Percentiles rank a stretch among this genome's conserved stretches.
These are phyloP conservation scores for Podila epicladia DNA, from an alignment of 192 early-diverging fungal genomes.

Conservation along the genomic window DNA sequence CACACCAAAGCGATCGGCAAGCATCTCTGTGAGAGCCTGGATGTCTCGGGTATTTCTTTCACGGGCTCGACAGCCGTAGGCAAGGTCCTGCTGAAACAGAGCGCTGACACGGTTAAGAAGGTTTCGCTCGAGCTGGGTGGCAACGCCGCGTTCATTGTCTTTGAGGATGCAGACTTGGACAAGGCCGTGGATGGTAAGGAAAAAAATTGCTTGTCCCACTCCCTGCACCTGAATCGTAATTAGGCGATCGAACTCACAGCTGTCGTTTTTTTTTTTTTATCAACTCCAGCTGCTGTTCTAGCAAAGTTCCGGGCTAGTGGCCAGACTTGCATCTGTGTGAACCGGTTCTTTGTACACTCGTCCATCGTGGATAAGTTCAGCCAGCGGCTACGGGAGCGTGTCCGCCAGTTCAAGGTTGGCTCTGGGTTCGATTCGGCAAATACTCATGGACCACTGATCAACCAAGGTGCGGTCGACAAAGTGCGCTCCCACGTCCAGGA, in stretches of 20 bases:
- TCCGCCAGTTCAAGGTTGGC: conserved; percentile 72
- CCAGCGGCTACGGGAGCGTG: conserved; percentile 59
- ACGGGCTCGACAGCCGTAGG: conserved; percentile 84
- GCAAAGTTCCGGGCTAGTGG: conserved; percentile 80
- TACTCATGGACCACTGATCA: conserved; percentile 87
- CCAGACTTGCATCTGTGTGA: conserved; percentile 84
- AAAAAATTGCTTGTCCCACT: background rate
- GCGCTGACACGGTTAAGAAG: conserved; percentile 75
- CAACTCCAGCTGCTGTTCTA: conserved; percentile 57
- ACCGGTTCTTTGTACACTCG: conserved; percentile 80
- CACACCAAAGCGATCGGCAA: conserved; percentile 66
- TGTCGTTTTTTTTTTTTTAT: background rate
- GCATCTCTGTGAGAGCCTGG: conserved; percentile 64
- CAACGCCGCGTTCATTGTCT: conserved; percentile 84
- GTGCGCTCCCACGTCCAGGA: conserved; percentile 74
- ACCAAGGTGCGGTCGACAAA: conserved; percentile 71
- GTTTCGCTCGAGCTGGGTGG: conserved; percentile 87
- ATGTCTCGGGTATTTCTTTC: conserved; percentile 78
- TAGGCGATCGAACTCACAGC: too few relatives aligned
- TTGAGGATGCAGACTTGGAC: conserved; percentile 81
- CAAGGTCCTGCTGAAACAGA: conserved; percentile 69
- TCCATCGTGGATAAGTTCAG: conserved; percentile 73
- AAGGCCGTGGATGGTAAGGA: conserved; percentile 67
- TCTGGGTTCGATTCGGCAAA: conserved; percentile 73
- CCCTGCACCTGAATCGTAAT: too few relatives aligned